A percentile compares a stretch with the other conserved stretches of the same genome.
phyloP scores from a whole-genome alignment of 176 grass and related monocot species.

The Tillandsia leiboldiana region DNA sequence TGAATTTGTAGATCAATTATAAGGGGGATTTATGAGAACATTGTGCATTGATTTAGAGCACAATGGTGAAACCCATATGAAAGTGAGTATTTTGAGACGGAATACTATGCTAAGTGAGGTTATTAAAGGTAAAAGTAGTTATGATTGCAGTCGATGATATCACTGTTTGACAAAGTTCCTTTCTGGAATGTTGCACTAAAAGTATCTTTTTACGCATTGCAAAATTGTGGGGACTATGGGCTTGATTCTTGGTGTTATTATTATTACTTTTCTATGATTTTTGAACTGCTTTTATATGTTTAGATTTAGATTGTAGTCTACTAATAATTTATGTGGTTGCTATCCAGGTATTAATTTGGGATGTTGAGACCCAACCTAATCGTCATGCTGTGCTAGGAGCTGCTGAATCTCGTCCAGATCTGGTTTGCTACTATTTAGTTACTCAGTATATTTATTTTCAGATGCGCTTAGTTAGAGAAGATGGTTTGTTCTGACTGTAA shows the following conservation, averaged over 20 bases:
- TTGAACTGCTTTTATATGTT: background rate
- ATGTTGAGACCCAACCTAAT: constrained; percentile 84
- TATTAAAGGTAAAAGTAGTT: too few species aligned
- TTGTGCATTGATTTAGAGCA: too few species aligned
- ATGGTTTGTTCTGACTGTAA: background rate
- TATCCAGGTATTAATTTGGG: constrained; percentile 88
- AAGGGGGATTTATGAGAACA: too few species aligned
- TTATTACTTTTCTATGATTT: background rate
- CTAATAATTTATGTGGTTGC: background rate
- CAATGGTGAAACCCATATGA: too few species aligned
- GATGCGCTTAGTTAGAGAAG: background rate
- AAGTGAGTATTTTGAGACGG: too few species aligned
- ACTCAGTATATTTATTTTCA: constrained; percentile 2
- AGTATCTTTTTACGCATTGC: too few species aligned
- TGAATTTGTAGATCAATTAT: too few species aligned
- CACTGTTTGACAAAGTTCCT: too few species aligned
- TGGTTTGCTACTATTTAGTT: constrained; percentile 25
- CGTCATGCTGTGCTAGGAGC: constrained; percentile 64
- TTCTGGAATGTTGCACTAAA: too few species aligned
- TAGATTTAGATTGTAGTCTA: background rate
- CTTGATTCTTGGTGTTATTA: background rate
- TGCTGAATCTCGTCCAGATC: constrained; percentile 63
- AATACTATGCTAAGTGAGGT: too few species aligned
- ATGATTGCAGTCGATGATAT: too few species aligned
- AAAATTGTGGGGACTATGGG: too few species aligned